Evolutionary conservation across 306 rosid genomes (phyloP).

Genomic region (Albizia julibrissin): DNA sequence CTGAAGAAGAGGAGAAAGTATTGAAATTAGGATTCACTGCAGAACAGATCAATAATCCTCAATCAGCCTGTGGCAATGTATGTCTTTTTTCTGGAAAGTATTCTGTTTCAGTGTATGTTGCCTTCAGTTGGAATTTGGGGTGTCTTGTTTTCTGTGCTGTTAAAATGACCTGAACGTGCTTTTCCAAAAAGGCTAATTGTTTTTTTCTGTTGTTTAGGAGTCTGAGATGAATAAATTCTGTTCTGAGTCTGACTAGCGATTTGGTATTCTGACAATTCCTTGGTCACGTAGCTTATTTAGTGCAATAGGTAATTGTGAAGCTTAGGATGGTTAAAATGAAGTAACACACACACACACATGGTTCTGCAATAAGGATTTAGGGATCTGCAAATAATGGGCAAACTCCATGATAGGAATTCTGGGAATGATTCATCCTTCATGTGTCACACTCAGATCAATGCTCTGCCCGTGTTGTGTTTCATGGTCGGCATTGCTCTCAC

Average conservation of each 20-base stretch:
- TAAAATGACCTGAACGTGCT: neutral
- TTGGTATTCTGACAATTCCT: neutral
- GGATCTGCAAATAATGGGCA: neutral
- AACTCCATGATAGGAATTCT: neutral
- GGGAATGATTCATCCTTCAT: neutral
- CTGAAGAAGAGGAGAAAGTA: slow-evolving; percentile 84
- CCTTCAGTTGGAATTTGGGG: neutral
- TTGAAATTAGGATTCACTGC: slow-evolving; percentile 70
- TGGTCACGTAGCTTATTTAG: slow-evolving; percentile 5
- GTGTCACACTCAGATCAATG: neutral
- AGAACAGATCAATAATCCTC: slow-evolving; percentile 79
- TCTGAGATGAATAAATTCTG: neutral
- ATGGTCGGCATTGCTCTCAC: slow-evolving; percentile 38
- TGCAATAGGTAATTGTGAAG: slow-evolving; percentile 8
- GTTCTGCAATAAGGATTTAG: neutral
- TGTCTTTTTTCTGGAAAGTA: slow-evolving; percentile 22
- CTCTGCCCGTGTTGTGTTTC: neutral
- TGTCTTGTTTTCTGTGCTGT: neutral
- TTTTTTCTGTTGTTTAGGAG: neutral
- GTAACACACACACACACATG: neutral
- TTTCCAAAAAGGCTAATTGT: neutral
- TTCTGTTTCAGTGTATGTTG: slow-evolving; percentile 1
- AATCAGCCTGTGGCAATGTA: slow-evolving; percentile 94
- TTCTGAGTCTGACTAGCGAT: neutral
- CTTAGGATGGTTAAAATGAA: neutral